Evolutionary conservation across 2,329 filamentous ascomycete genomes (phyloP), one percentile per base, ranked within the genome.

Genomic region (Clathrospora elynae): DNA sequence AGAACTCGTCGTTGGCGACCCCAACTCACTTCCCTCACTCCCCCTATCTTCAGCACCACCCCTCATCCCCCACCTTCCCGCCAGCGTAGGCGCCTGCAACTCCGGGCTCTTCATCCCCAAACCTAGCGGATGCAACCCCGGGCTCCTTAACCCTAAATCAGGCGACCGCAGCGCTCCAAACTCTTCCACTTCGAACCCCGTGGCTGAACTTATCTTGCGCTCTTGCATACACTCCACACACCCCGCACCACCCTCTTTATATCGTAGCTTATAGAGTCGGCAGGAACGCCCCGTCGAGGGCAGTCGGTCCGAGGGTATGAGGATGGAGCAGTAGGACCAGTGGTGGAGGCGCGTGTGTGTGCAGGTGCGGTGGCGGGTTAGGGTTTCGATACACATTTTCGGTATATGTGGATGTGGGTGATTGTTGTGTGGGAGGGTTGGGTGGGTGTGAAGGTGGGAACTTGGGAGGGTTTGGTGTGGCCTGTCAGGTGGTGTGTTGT

Each of bases 321-420:
- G 25, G 2, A 48, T 33, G 35, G 37, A 20, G 39, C 55, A 56
- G 35, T 59, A 55, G 14, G 48, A 28, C 55, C 53, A 55, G 18
- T 29, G 14, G 4, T 30, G 31, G 19, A 48, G 34, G 14, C 24
- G 35, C 2, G 46, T 45, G 44, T 55, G 55, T 2, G 8, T 10
- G 43, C 55, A 59, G 38, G 17, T 46, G 10, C 42, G 46, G 41
- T 48, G 48, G 14, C 29, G 33, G 20, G 17, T 30, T 30, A 49
- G 32, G 6, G 14, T 22, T 35, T 51, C 42, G 13, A 18, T 52
- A 35, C 55, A 55, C 50, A 55, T 59, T 35, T 36, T 10, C 31
- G 13, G 3, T 25, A 11, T 38, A n/a, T 19, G 18, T 7, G 12
- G 20, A n/a, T 2, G 35, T 3, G 20, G 5, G 10, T 23, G 24